Evolutionary conservation across 352 stramenopile genomes (phyloP).

Genomic region (Globisporangium ultimum): DNA sequence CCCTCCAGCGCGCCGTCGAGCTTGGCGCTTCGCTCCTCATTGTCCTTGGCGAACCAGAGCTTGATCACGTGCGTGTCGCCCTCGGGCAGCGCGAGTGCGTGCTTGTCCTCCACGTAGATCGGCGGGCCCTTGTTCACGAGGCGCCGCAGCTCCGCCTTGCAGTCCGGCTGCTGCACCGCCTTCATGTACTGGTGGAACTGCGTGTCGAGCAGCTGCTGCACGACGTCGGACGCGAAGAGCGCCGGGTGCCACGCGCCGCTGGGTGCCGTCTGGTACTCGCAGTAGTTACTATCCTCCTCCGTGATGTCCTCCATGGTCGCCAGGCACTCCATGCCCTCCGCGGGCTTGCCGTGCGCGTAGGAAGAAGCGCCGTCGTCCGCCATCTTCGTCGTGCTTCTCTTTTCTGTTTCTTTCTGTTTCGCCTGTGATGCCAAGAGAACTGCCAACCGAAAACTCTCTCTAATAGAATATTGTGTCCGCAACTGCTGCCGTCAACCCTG

Average conservation of each 20-base stretch:
- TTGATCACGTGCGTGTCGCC: constrained; percentile 87
- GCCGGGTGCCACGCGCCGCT: constrained; percentile 87
- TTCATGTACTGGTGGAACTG: constrained; percentile 94
- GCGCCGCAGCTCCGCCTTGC: constrained; percentile 92
- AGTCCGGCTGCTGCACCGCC: constrained; percentile 91
- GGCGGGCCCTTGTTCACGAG: constrained; percentile 89
- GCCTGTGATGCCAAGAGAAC: constrained; percentile 2
- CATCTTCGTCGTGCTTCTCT: constrained; percentile 14
- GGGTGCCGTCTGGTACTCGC: constrained; percentile 91
- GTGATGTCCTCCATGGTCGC: constrained; percentile 96
- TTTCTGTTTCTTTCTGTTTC: constrained; percentile 3
- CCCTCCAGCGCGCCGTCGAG: constrained; percentile 88
- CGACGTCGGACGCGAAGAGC: constrained; percentile 68
- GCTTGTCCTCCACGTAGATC: constrained; percentile 91
- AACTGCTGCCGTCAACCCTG: neutral
- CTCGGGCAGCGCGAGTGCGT: constrained; percentile 85
- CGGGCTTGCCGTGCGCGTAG: constrained; percentile 67
- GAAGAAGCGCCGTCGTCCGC: neutral
- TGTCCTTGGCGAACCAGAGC: constrained; percentile 89
- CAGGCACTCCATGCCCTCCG: constrained; percentile 89
- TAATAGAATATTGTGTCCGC: neutral
- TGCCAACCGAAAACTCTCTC: neutral
- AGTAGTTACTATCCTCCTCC: constrained; percentile 83
- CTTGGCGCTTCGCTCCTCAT: constrained; percentile 82
- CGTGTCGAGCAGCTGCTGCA: constrained; percentile 80